A percentile compares a stretch with the other conserved stretches of the same genome.
Conservation (phyloP, 73 alveolate genomes). For the Paramecium pentaurelia region DNA sequence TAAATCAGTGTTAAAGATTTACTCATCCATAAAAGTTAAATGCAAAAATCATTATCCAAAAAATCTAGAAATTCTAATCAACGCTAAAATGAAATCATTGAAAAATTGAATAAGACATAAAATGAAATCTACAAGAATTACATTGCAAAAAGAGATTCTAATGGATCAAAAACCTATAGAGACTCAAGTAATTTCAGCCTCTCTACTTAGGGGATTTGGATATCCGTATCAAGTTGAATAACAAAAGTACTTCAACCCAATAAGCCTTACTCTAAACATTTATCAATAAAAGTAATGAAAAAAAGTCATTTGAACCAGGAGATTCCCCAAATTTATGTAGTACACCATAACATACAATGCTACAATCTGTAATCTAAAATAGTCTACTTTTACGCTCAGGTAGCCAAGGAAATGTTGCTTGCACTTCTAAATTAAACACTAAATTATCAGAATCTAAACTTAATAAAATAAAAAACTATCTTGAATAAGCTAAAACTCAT, state of each 20-base stretch:
- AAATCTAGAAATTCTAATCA: not conserved
- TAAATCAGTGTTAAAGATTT: conserved; percentile 26
- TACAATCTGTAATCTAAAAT: not conserved
- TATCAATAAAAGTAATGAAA: not conserved
- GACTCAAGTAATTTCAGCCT: not conserved
- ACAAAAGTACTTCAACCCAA: not conserved
- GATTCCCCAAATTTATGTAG: not conserved
- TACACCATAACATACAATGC: not conserved
- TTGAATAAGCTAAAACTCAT: not conserved
- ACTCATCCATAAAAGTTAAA: not conserved
- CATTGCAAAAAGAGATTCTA: not conserved
- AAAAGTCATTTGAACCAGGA: conserved; percentile 5
- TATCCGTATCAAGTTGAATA: not conserved
- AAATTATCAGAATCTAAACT: not conserved
- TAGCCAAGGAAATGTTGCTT: not conserved
- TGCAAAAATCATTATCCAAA: not conserved
- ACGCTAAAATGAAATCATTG: not conserved
- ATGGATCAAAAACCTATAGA: conserved; percentile 22
- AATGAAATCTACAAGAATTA: conserved; percentile 13
- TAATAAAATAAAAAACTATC: not conserved
- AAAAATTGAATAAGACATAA: conserved; percentile 9
- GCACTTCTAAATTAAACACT: not conserved
- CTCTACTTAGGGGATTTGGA: conserved; percentile 19
- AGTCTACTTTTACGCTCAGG: not conserved
- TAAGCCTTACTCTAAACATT: not conserved